Percentiles rank a stretch among this genome's conserved stretches.
Evolutionary conservation across 768 basidiomycete species (phyloP).

Genomic region (Pulveroboletus frians): DNA sequence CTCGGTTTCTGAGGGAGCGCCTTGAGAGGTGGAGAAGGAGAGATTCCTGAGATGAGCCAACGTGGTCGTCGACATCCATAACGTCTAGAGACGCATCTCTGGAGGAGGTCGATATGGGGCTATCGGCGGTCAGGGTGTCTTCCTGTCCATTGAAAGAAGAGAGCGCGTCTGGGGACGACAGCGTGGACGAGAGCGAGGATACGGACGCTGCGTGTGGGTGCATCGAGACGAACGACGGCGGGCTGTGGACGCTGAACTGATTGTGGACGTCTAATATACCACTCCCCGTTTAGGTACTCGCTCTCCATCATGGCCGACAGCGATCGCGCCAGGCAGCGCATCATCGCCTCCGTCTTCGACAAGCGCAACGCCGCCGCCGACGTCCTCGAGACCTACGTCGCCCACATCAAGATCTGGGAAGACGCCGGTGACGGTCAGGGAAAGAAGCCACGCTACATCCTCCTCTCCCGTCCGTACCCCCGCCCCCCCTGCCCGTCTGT

Average conservation of each 20-base stretch:
- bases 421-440: conserved; percentile 69
- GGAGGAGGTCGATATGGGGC: conserved; percentile 30
- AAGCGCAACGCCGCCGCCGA: conserved; percentile 59
- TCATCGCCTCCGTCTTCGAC: conserved; percentile 81
- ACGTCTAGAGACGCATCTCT: conserved; percentile 30
- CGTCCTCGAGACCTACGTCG: conserved; percentile 75
- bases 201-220: conserved; percentile 15
- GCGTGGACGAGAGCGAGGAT: conserved; percentile 25
- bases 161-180: conserved; percentile 29
- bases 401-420: conserved; percentile 93
- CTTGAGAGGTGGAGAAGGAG: conserved; percentile 19
- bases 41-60: conserved; percentile 25
- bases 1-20: conserved; percentile 27
- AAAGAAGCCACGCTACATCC: conserved; percentile 83
- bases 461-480: conserved; percentile 76
- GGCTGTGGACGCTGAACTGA: not conserved
- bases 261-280: not conserved
- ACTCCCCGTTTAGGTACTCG: conserved; percentile 9
- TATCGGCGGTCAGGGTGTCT: conserved; percentile 26
- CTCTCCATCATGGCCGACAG: conserved; percentile 33
- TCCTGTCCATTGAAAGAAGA: conserved; percentile 31
- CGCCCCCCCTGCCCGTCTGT: not conserved
- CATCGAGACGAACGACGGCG: conserved; percentile 7
- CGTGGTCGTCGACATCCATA: conserved; percentile 25
- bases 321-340: conserved; percentile 58